phyloP scores from a whole-genome alignment of 495 filamentous ascomycete genomes.

The Venustampulla echinocandica region DNA sequence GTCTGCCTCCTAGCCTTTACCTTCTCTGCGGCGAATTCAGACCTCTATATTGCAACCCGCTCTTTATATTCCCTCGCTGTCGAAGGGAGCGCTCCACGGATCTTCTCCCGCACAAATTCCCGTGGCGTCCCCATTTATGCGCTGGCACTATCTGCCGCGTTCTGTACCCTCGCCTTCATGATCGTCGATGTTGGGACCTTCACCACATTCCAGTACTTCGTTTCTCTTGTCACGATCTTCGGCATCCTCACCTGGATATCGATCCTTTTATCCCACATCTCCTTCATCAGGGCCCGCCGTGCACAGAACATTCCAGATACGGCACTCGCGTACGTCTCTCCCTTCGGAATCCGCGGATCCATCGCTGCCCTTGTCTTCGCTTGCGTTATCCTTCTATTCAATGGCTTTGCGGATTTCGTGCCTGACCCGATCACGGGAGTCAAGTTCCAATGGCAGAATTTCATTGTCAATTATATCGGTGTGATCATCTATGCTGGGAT shows the following conservation, averaged over 20 bases:
- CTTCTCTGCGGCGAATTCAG: constrained; percentile 65
- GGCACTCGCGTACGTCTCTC: constrained; percentile 48
- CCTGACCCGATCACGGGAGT: constrained; percentile 40
- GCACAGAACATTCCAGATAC: constrained; percentile 46
- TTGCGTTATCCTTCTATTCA: constrained; percentile 42
- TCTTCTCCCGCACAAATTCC: constrained; percentile 47
- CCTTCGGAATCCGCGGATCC: constrained; percentile 51
- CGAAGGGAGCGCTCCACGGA: constrained; percentile 53
- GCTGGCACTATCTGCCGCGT: constrained; percentile 40
- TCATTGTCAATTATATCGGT: constrained; percentile 52
- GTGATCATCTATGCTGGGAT: constrained; percentile 46
- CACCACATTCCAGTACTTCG: constrained; percentile 57
- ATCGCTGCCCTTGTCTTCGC: constrained; percentile 51
- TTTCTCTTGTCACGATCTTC: constrained; percentile 48
- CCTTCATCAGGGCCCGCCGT: constrained; percentile 47
- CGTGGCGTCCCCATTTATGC: constrained; percentile 57
- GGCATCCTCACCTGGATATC: constrained; percentile 54
- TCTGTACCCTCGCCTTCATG: constrained; percentile 56
- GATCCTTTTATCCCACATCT: constrained; percentile 47
- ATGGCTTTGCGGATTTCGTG: constrained; percentile 43
- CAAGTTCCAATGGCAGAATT: constrained; percentile 35
- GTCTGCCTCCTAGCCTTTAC: constrained; percentile 59
- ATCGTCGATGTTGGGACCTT: constrained; percentile 52
- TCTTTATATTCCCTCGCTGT: constrained; percentile 60
- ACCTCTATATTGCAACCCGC: constrained; percentile 70